Base-by-base conservation (phyloP, 2,329 filamentous ascomycete genomes). In the Phialophora tarda region DNA sequence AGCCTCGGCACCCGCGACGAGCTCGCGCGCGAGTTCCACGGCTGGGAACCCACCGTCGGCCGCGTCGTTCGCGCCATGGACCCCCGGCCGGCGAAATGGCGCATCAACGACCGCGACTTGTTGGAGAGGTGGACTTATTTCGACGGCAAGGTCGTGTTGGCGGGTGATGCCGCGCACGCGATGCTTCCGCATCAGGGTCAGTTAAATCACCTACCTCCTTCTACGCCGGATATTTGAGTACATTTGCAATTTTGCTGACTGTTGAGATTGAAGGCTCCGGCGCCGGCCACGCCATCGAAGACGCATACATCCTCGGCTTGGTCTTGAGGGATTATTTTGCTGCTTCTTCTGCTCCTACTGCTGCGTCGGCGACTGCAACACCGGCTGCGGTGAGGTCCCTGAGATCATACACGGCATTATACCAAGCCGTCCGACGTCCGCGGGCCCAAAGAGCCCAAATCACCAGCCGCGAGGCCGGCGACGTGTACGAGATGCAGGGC, bases 271-370 rank as follows among this genome's bases (percentile, higher is more conserved):
- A 86, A 76, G 87, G 83, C 0, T 86, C 88, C 72, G 88, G 88
- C 2, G 88, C 84, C 11, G 87, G 79, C 0, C 81, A 86, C 65
- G 88, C 89, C 0, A 89, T 91, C 53, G 89, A 91, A 73, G 89
- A 91, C 68, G 88, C 84, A 0, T 68, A 68, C 48, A 65, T 69
- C 24, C 62, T 69, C 6, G 67, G 54, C 26, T 55, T 58, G 11
- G 34, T 30, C 17, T 21, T 69, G 23, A 26, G 60, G 8, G 64
- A 67, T n/a, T 69, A 62, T 26, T 51, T 69, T 23, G 14, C 59
- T 8, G 53, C 3, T 26, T 4, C 26, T 26, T 1, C 23, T 53
- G 14, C 21, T 1, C 3, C 30, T 6, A 17, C 50, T 24, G 12
- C 30, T 48, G 8, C 28, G 32, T 1, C 32, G 32, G 10, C 32